These are phyloP conservation scores for Dictyophora rubrovolvata DNA, from an alignment of 768 basidiomycete genomes.

Conservation along the genomic window DNA sequence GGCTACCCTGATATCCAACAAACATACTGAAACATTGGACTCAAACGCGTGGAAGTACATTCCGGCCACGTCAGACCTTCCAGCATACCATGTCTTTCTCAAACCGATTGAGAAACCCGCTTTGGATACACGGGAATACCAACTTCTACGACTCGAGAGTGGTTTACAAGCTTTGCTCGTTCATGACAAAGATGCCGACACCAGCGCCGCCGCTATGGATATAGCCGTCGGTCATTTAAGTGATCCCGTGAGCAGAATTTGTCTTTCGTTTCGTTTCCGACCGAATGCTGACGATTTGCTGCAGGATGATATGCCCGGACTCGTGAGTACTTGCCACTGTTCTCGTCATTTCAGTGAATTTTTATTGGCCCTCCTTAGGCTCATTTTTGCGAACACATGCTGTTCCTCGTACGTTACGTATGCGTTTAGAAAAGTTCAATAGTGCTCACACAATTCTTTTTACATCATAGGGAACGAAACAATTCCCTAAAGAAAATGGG, in stretches of 20 bases:
- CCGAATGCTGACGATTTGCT: neutral
- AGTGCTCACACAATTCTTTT: neutral
- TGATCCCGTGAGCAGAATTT: constrained; percentile 62
- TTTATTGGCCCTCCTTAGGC: constrained; percentile 27
- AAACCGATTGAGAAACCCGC: constrained; percentile 58
- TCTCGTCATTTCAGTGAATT: neutral
- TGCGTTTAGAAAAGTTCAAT: neutral
- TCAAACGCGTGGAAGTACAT: constrained; percentile 8
- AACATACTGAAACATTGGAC: neutral
- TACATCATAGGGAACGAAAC: constrained; percentile 5
- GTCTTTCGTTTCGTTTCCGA: neutral
- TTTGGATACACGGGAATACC: constrained; percentile 73
- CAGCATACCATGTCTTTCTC: constrained; percentile 45
- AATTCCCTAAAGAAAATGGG: constrained; percentile 8
- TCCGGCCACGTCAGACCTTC: constrained; percentile 16
- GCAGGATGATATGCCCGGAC: constrained; percentile 80
- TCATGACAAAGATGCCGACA: constrained; percentile 80
- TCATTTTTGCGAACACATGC: constrained; percentile 91
- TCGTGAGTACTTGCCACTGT: constrained; percentile 19
- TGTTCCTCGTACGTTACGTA: constrained; percentile 72
- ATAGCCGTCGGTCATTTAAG: constrained; percentile 89
- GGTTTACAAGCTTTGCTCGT: constrained; percentile 81
- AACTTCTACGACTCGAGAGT: constrained; percentile 76
- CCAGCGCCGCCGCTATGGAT: constrained; percentile 89
- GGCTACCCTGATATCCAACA: neutral